A percentile compares a stretch with the other conserved stretches of the same genome.
Evolutionary conservation across 768 basidiomycete genomes (phyloP).

Genomic region (Suillus ampliporus): DNA sequence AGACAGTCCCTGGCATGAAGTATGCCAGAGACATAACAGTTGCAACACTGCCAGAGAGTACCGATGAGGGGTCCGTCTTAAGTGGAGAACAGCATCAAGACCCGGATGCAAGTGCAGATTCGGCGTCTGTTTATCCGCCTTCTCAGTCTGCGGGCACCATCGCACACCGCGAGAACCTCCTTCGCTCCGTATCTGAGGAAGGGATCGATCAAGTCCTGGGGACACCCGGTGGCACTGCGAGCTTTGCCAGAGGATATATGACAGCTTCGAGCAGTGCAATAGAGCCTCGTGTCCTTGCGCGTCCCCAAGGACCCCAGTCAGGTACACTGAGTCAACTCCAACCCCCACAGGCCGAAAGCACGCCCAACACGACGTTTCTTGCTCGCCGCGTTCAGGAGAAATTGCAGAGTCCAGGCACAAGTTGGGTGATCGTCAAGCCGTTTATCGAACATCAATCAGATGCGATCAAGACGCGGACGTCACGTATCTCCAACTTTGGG

Average conservation of each 20-base stretch:
- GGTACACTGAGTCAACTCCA: constrained; percentile 12
- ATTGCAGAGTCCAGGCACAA: constrained; percentile 27
- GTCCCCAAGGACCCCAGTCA: constrained; percentile 27
- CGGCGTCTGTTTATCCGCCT: constrained; percentile 31
- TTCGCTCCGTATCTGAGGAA: constrained; percentile 25
- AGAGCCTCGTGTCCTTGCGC: constrained; percentile 21
- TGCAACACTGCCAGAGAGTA: constrained; percentile 25
- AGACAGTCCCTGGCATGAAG: constrained; percentile 41
- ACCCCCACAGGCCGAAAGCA: constrained; percentile 29
- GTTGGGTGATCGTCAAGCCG: constrained; percentile 20
- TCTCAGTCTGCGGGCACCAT: constrained; percentile 34
- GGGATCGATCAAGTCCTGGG: constrained; percentile 35
- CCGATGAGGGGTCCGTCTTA: constrained; percentile 10
- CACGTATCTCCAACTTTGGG: constrained; percentile 13
- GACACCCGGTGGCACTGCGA: constrained; percentile 25
- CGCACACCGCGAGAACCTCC: constrained; percentile 10
- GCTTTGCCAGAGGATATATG: constrained; percentile 31
- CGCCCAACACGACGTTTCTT: constrained; percentile 45
- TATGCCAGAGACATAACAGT: constrained; percentile 35
- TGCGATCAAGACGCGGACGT: constrained; percentile 16
- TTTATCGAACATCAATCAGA: constrained; percentile 31
- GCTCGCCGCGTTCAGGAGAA: constrained; percentile 51
- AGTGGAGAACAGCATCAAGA: constrained; percentile 13
- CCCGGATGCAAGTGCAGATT: constrained; percentile 19
- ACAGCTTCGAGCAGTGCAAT: constrained; percentile 19